A percentile compares a stretch with the other conserved stretches of the same genome.
Evolutionary conservation across 306 rosid genomes (phyloP).

Genomic region (cucumber (Cucumis sativus)): Cucumber_9930_V3 NC_026655.2:25481001-25481500

Average conservation of each 20-base stretch:
- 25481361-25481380: background rate
- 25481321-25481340: background rate
- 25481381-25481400: conserved; percentile 43
- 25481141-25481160: conserved; percentile 34
- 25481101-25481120: background rate
- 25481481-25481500: background rate
- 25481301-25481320: background rate
- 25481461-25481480: background rate
- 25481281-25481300: conserved; percentile 15
- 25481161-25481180: conserved; percentile 44
- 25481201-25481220: conserved; percentile 41
- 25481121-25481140: conserved; percentile 14
- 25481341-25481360: background rate
- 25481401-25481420: conserved; percentile 70
- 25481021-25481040: too few relatives aligned
- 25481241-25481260: conserved; percentile 37
- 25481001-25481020: too few relatives aligned
- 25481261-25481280: conserved; percentile 71
- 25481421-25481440: conserved; percentile 76
- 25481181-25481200: conserved; percentile 40
- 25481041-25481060: background rate
- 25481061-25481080: too few relatives aligned
- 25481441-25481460: conserved; percentile 41
- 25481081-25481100: background rate
- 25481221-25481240: conserved; percentile 48